Evolutionary conservation across 306 rosid genomes (phyloP), one percentile per base, ranked within the genome.

Genomic region (Hippophae rhamnoides): DNA sequence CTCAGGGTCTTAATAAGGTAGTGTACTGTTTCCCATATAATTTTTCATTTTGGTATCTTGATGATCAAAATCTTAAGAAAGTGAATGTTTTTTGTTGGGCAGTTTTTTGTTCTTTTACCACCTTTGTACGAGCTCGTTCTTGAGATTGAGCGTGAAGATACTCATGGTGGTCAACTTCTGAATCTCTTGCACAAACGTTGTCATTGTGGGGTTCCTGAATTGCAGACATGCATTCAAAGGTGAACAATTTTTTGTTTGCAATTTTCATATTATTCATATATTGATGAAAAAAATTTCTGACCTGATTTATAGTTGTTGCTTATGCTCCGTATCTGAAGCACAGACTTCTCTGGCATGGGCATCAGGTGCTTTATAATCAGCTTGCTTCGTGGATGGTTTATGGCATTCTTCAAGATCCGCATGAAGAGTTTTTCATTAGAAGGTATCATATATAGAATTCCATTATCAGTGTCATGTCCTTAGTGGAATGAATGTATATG

Each of bases 291-390:
- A 27, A 26, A 43, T 14, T 58, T 56, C 27, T 47, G 31, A 55
- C 62, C 68, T 65, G 69, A 71, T 63, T 41, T 44, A 11, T 2
- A 53, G 27, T 40, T 61, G 46, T 18, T 18, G 1, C 48, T 63
- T 41, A 66, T 72, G 9, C 60, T 74, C 25, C 56, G 31, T 79
- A 75, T 56, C 79, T 83, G 74, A 83, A 85, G 70, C 78, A 48
- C 75, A 92, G 99, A 90, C 96, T 92, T 75, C 99, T 92, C 62
- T 88, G 99, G 99, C 99, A 88, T 46, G 96, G 90, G 49, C 90
- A 92, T 81, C 99, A 88, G 81, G 89, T 88, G 58, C 74, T 92
- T 89, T 88, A 92, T 72, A 86, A 92, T 67, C 99, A 92, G 78
- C 93, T 92, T 51, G 95, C 95, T 43, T 79, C 99, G 4, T 88